phyloP scores from a whole-genome alignment of 345 rosid genomes.

The Erucastrum elatum region DNA sequence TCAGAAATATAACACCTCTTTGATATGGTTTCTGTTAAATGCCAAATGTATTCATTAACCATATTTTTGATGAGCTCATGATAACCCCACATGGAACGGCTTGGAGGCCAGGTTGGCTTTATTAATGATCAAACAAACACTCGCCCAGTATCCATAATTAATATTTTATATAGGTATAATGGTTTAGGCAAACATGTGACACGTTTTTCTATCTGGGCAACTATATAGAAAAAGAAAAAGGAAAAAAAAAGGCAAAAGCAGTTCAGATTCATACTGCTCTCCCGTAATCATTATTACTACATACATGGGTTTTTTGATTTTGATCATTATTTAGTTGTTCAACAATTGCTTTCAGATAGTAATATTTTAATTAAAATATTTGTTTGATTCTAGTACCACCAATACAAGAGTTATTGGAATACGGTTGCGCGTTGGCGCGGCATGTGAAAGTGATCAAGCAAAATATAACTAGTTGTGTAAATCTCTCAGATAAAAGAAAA shows the following conservation, averaged over 20 bases:
- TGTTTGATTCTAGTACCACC: not conserved
- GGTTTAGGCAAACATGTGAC: constrained; percentile 10
- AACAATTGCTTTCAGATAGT: not conserved
- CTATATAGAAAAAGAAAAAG: not conserved
- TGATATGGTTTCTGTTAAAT: not conserved
- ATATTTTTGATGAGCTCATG: not conserved
- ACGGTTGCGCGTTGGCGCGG: constrained; percentile 28
- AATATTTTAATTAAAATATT: not conserved
- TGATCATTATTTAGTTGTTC: not conserved
- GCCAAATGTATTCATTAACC: not conserved
- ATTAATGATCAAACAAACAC: not conserved
- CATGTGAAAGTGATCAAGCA: constrained; percentile 11
- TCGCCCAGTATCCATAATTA: not conserved
- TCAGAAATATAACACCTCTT: not conserved
- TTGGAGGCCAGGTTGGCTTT: not conserved
- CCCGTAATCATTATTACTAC: constrained; percentile 4
- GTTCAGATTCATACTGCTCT: constrained; percentile 17
- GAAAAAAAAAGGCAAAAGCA: not conserved
- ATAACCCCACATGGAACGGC: not conserved
- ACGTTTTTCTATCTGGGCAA: constrained; percentile 30
- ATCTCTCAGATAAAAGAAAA: not conserved
- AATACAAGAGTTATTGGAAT: not conserved
- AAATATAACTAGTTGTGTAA: not conserved
- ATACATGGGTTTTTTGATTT: not conserved
- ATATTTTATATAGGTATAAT: not conserved